Conservation (phyloP, 441 rosid genomes). For the Populus hybrid region DNA sequence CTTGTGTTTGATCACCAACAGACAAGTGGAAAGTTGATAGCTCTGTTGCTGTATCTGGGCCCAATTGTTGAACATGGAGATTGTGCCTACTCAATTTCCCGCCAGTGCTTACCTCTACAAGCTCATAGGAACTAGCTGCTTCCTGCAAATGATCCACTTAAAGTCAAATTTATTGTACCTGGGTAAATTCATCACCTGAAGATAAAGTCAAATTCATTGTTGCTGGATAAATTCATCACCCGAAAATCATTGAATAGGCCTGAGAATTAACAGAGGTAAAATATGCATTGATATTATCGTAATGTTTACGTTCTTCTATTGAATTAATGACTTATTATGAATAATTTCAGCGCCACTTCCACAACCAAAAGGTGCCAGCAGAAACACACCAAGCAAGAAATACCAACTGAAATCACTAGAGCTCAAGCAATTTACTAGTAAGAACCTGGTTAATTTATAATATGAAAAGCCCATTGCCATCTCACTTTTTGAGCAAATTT, state of each 20-base stretch:
- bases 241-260: too few species aligned
- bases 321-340: neutral
- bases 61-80: slow-evolving; percentile 80
- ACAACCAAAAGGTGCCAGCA: too few species aligned
- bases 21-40: slow-evolving; percentile 74
- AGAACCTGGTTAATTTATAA: too few species aligned
- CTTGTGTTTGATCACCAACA: slow-evolving; percentile 66
- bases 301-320: neutral
- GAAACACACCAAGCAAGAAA: too few species aligned
- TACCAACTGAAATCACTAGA: too few species aligned
- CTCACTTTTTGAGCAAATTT: too few species aligned
- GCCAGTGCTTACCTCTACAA: slow-evolving; percentile 86
- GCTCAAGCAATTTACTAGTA: too few species aligned
- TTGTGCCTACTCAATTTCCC: slow-evolving; percentile 89
- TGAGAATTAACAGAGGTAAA: too few species aligned
- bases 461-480: too few species aligned
- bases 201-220: neutral
- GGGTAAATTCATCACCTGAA: neutral
- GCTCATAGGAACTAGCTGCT: slow-evolving; percentile 66
- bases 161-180: neutral
- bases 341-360: too few species aligned
- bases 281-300: too few species aligned
- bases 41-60: slow-evolving; percentile 77
- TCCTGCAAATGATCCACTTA: slow-evolving; percentile 41
- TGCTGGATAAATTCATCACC: neutral